Evolutionary conservation across 140 eudicot species (phyloP).

Genomic region (Senecio squalidus): DNA sequence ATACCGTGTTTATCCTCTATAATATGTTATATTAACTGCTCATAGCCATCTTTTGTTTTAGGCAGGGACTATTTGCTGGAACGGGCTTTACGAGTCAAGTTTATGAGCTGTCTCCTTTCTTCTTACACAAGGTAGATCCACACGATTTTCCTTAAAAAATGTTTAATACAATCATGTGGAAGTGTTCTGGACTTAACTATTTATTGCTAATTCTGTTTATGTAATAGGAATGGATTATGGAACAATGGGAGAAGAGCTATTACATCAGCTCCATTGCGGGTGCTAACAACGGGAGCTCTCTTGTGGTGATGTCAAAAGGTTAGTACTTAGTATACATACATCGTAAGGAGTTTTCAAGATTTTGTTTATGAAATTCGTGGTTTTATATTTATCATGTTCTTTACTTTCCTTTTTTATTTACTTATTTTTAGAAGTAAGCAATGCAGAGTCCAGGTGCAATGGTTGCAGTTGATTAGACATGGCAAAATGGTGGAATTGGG

Average conservation of each 20-base stretch:
- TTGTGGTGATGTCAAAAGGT: conserved; percentile 82
- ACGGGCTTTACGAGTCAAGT: conserved; percentile 50
- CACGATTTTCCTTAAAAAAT: background rate
- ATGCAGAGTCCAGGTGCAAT: no score
- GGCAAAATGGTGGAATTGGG: no score
- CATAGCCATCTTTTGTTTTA: no score
- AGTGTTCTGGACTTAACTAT: background rate
- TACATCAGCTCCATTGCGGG: conserved; percentile 71
- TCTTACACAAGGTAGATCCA: conserved; percentile 54
- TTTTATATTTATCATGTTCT: no score
- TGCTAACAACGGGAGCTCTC: conserved; percentile 56
- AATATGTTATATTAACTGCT: no score
- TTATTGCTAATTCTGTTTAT: background rate
- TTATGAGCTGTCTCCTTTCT: conserved; percentile 50
- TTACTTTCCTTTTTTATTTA: no score
- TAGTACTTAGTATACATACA: background rate
- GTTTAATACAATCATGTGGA: background rate
- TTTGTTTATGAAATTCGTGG: no score
- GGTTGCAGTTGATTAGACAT: no score
- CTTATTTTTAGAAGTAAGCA: no score
- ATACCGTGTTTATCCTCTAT: no score
- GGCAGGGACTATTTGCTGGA: no score
- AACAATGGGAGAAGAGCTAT: conserved; percentile 72
- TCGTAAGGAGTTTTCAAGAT: no score
- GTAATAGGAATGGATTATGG: conserved; percentile 76